Percentiles rank a stretch among this genome's conserved stretches.
Evolutionary conservation across 2,329 filamentous ascomycete species (phyloP).

Genomic region (Lizonia empirigonia): DNA sequence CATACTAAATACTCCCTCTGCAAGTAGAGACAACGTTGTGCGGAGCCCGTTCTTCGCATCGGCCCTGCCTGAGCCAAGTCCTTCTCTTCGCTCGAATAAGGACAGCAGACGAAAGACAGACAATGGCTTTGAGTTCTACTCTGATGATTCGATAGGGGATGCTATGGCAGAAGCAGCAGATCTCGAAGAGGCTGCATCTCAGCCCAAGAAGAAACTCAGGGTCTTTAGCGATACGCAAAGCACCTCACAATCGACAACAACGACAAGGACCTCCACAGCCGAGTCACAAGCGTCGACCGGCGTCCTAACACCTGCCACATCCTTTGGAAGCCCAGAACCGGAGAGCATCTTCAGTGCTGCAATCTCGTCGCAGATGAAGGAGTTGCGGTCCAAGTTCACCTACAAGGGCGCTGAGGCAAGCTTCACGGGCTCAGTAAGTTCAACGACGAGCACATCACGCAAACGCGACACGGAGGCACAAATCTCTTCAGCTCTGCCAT

Average conservation of each 20-base stretch:
- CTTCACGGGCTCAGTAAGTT: conserved; percentile 7
- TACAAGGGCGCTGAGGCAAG: conserved; percentile 23
- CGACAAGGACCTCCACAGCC: conserved; percentile 29
- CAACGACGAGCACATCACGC: conserved; percentile 10
- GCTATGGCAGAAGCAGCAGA: conserved; percentile 48
- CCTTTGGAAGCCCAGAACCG: conserved; percentile 35
- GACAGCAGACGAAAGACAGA: conserved; percentile 37
- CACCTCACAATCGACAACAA: conserved; percentile 37
- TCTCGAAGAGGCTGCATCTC: conserved; percentile 36
- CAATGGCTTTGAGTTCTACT: conserved; percentile 54
- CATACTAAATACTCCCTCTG: conserved; percentile 34
- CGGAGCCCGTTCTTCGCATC: conserved; percentile 55
- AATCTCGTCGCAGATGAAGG: conserved; percentile 37
- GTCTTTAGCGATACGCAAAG: conserved; percentile 39
- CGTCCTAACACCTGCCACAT: conserved; percentile 42
- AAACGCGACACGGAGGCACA: conserved; percentile 16
- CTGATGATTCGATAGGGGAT: conserved; percentile 55
- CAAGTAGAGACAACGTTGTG: conserved; percentile 37
- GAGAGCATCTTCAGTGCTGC: conserved; percentile 34
- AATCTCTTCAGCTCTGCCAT: conserved; percentile 12
- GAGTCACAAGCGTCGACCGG: conserved; percentile 36
- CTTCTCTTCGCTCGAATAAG: conserved; percentile 47
- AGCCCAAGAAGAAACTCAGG: conserved; percentile 41
- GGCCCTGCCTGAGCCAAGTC: conserved; percentile 47
- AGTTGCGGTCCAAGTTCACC: conserved; percentile 40